Conservation (phyloP, 768 basidiomycete species). For the Suillus luteus region DNA sequence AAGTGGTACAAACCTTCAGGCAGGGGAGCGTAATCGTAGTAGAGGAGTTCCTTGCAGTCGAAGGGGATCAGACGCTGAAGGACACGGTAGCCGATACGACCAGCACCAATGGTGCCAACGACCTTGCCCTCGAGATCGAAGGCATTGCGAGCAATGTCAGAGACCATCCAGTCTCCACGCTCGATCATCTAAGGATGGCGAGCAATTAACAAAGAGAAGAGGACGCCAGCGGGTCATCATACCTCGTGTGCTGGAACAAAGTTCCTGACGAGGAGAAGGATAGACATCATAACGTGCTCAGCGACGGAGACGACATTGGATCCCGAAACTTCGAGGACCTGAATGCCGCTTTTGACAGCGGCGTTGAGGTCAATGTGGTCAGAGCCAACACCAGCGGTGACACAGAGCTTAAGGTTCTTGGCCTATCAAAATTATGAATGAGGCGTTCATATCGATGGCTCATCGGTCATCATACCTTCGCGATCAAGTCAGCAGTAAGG, state of each 20-base stretch:
- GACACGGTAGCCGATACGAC: slow-evolving; percentile 85
- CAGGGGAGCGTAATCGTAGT: slow-evolving; percentile 83
- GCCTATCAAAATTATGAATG: slow-evolving; percentile 46
- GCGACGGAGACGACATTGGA: slow-evolving; percentile 91
- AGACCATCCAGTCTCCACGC: slow-evolving; percentile 85
- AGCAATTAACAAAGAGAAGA: slow-evolving; percentile 1
- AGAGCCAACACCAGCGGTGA: slow-evolving; percentile 90
- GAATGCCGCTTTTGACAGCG: slow-evolving; percentile 75
- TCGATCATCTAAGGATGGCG: slow-evolving; percentile 65
- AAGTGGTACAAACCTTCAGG: slow-evolving; percentile 48
- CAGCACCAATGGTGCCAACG: slow-evolving; percentile 86
- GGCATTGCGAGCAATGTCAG: slow-evolving; percentile 77
- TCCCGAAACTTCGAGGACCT: slow-evolving; percentile 86
- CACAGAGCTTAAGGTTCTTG: slow-evolving; percentile 85
- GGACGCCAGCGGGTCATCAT: slow-evolving; percentile 14
- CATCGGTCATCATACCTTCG: slow-evolving; percentile 48
- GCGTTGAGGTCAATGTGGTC: slow-evolving; percentile 92
- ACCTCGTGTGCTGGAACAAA: slow-evolving; percentile 86
- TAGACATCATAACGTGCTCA: slow-evolving; percentile 90
- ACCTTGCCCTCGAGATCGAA: slow-evolving; percentile 92
- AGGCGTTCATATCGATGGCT: slow-evolving; percentile 8
- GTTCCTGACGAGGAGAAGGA: slow-evolving; percentile 89
- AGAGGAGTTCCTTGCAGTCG: slow-evolving; percentile 86
- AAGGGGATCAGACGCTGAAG: slow-evolving; percentile 80
- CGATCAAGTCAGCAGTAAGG: slow-evolving; percentile 70